Percentiles rank a stretch among this genome's conserved stretches.
phyloP scores from a whole-genome alignment of 257 asterid species.

The Gentiana dahurica region DNA sequence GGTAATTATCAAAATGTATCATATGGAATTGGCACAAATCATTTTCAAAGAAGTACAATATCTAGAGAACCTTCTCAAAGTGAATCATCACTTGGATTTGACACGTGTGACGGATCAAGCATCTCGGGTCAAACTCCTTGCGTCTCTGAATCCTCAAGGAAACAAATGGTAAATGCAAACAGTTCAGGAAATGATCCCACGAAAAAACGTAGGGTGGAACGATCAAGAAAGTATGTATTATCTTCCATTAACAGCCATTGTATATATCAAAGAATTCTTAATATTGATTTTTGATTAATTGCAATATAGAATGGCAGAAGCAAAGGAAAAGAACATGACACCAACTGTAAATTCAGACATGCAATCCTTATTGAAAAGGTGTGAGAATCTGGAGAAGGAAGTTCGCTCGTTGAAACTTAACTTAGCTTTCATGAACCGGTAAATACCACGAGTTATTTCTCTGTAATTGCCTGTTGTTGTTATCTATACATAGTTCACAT shows the following conservation, averaged over 20 bases:
- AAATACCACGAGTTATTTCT: too few relatives aligned
- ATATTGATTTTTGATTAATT: not conserved
- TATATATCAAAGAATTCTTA: too few relatives aligned
- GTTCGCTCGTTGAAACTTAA: slow-evolving; percentile 72
- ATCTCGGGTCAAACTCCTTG: slow-evolving; percentile 47
- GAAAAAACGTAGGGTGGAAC: slow-evolving; percentile 77
- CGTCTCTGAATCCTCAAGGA: slow-evolving; percentile 47
- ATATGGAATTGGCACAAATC: slow-evolving; percentile 25
- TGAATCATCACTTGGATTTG: slow-evolving; percentile 67
- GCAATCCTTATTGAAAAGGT: slow-evolving; percentile 77
- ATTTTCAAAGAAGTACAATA: slow-evolving; percentile 26
- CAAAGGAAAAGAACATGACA: slow-evolving; percentile 64
- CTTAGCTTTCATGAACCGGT: slow-evolving; percentile 11
- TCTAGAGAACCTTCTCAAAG: slow-evolving; percentile 75
- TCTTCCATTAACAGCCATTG: too few relatives aligned
- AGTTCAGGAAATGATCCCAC: slow-evolving; percentile 55
- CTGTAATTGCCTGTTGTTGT: too few relatives aligned
- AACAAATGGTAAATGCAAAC: slow-evolving; percentile 33
- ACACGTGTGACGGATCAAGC: slow-evolving; percentile 51
- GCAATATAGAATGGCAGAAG: slow-evolving; percentile 78
- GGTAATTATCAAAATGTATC: slow-evolving; percentile 33
- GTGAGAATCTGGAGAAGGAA: slow-evolving; percentile 23
- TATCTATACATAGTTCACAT: too few relatives aligned
- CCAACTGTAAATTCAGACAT: slow-evolving; percentile 64
- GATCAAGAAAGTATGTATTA: slow-evolving; percentile 67